Base-by-base conservation (phyloP, 140 eudicot genomes). In the Erigeron philadelphicus region DNA sequence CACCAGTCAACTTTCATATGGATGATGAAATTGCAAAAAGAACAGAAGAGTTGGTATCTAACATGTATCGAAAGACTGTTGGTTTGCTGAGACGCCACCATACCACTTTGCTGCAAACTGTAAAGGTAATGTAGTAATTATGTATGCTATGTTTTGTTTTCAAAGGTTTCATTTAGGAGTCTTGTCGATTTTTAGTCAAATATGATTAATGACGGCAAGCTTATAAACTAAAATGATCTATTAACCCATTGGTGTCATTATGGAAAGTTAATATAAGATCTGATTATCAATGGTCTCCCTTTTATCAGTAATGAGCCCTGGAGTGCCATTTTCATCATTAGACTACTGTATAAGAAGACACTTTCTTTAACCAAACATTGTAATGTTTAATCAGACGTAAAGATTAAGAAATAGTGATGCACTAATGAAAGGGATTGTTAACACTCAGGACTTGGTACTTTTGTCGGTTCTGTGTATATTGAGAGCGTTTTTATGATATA, bases 21-120 rank as follows among this genome's bases (percentile, higher is more conserved):
- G 97, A 88, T 62, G 97, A 91, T 77, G 89, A 86, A 42, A 76
- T 86, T 55, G 89, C 89, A 19, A 80, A 66, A 81, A 86, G 95
- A 75, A 86, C 91, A 6, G 97, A 91, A 83, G 76, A 81, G 17
- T 77, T 91, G 76, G 67, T 91, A 64, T 78, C 57, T 11, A 82
- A 81, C 23, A 88, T 77, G 95, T 91, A 91, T 61, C 78, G 81
- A 48, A 86, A 81, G 78, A 91, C 95, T 0, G 86, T 84, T 73
- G 68, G 60, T 56, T 71, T 91, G 47, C 78, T 91, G 53, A 81
- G 83, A 75, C 84, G 73, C 70, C 96, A 91, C 61, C 80, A 84
- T 77, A 86, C 97, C 13, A 96, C 97, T 75, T 83, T 91, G 80
- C 87, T 91, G 13, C 88, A 91, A 79, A 82, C 88, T 35, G 84